Percentiles rank a stretch among this genome's conserved stretches.
phyloP scores from a whole-genome alignment of 2,329 filamentous ascomycete species.

The Neurospora sp. region DNA sequence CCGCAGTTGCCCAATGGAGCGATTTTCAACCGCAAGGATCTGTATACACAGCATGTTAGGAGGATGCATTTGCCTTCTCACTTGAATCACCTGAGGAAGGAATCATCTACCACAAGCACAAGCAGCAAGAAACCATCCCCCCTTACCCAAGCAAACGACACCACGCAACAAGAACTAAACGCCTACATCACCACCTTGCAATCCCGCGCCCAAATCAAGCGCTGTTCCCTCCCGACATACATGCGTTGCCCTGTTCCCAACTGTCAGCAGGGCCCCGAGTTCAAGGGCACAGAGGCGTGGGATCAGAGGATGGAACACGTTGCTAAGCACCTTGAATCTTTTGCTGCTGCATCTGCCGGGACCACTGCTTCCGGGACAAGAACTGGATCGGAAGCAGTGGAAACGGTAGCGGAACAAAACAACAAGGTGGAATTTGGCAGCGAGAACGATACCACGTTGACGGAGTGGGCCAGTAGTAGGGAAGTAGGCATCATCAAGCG shows the following conservation, averaged over 20 bases:
- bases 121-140: neutral
- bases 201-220: constrained; percentile 45
- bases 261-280: constrained; percentile 43
- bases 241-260: constrained; percentile 52
- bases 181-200: constrained; percentile 44
- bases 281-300: constrained; percentile 59
- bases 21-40: constrained; percentile 81
- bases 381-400: too few relatives aligned
- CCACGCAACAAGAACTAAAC: neutral
- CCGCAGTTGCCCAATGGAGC: constrained; percentile 37
- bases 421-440: constrained; percentile 33
- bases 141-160: neutral
- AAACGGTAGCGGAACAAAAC: too few relatives aligned
- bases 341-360: too few relatives aligned
- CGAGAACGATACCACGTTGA: constrained; percentile 27
- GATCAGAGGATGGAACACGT: constrained; percentile 82
- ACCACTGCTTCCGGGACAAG: too few relatives aligned
- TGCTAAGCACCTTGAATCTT: too few relatives aligned
- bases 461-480: constrained; percentile 28
- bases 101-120: neutral
- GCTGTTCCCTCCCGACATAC: constrained; percentile 50
- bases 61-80: constrained; percentile 65
- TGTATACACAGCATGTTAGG: constrained; percentile 80
- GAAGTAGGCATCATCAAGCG: constrained; percentile 27
- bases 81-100: constrained; percentile 27